A percentile compares a stretch with the other conserved stretches of the same genome.
phyloP scores from a whole-genome alignment of 805 yeast genomes.

The Candida lessepsii region DNA sequence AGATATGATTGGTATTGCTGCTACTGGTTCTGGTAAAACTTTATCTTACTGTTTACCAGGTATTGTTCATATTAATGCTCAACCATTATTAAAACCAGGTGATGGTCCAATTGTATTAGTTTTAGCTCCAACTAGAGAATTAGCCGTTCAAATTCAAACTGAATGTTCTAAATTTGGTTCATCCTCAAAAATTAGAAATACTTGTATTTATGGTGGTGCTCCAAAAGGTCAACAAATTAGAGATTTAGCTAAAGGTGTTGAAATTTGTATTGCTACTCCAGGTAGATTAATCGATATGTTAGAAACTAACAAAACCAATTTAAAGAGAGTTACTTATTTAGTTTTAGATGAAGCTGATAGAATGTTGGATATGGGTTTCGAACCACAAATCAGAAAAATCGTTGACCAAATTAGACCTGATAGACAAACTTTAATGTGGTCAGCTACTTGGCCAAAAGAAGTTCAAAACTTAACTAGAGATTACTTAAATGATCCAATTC shows the following conservation, averaged over 20 bases:
- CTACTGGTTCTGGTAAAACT: constrained; percentile 99
- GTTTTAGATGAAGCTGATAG: constrained; percentile 99
- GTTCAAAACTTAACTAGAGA: constrained; percentile 92
- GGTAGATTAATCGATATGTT: constrained; percentile 98
- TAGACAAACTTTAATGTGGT: constrained; percentile 99
- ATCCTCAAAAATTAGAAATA: constrained; percentile 90
- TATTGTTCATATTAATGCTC: constrained; percentile 97
- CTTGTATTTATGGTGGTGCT: constrained; percentile 99
- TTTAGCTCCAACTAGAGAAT: constrained; percentile 97
- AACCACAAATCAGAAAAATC: constrained; percentile 98
- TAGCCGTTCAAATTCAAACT: constrained; percentile 94
- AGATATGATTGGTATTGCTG: constrained; percentile 98
- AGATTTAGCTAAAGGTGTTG: constrained; percentile 92
- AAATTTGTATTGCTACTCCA: constrained; percentile 96
- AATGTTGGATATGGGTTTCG: constrained; percentile 99
- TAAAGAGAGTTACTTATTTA: constrained; percentile 93
- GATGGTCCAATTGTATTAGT: constrained; percentile 97
- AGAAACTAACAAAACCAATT: constrained; percentile 90
- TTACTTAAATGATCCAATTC: constrained; percentile 88
- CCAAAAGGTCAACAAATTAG: constrained; percentile 97
- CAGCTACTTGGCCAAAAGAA: constrained; percentile 99
- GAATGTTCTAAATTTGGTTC: constrained; percentile 95
- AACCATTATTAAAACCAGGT: constrained; percentile 87
- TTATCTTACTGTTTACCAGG: constrained; percentile 95
- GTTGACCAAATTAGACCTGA: constrained; percentile 98